phyloP scores from a whole-genome alignment of 2,329 filamentous ascomycete species.

The Leptographium wingfieldii region DNA sequence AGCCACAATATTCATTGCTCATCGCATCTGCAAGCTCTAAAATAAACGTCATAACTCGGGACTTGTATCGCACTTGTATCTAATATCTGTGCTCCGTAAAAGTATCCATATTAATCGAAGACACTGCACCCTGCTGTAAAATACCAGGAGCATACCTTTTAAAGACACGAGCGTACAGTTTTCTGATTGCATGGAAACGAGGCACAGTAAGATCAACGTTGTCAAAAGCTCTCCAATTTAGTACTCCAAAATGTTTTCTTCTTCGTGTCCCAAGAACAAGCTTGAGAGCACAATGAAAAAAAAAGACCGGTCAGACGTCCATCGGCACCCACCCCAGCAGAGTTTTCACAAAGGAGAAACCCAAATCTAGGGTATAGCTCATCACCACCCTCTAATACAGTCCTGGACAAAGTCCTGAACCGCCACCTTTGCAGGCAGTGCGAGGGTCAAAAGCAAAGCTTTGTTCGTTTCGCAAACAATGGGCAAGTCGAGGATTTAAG shows the following conservation, averaged over 20 bases:
- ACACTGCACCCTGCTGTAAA: too few relatives aligned
- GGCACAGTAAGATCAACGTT: too few relatives aligned
- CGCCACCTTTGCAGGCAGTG: conserved; percentile 50
- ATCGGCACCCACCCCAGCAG: conserved; percentile 67
- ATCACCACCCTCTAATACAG: conserved; percentile 84
- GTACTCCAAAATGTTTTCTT: conserved; percentile 25
- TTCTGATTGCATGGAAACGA: too few relatives aligned
- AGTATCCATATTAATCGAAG: too few relatives aligned
- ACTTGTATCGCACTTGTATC: too few relatives aligned
- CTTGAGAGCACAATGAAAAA: conserved; percentile 42
- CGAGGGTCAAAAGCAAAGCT: conserved; percentile 59
- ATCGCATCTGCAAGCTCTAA: too few relatives aligned
- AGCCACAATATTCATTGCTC: too few relatives aligned
- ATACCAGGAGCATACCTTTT: too few relatives aligned
- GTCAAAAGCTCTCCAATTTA: too few relatives aligned
- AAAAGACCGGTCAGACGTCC: conserved; percentile 75
- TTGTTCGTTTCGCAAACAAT: conserved; percentile 8
- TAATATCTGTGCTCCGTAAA: too few relatives aligned
- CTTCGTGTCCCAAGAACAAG: conserved; percentile 34
- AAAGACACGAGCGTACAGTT: too few relatives aligned
- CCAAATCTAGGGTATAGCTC: conserved; percentile 69
- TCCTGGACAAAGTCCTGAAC: conserved; percentile 17
- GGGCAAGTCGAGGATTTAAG: conserved; percentile 52
- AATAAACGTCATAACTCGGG: too few relatives aligned
- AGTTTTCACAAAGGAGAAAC: conserved; percentile 57